A percentile compares a stretch with the other conserved stretches of the same genome.
Conservation (phyloP, 345 rosid species). For the Linum trigynum region DNA sequence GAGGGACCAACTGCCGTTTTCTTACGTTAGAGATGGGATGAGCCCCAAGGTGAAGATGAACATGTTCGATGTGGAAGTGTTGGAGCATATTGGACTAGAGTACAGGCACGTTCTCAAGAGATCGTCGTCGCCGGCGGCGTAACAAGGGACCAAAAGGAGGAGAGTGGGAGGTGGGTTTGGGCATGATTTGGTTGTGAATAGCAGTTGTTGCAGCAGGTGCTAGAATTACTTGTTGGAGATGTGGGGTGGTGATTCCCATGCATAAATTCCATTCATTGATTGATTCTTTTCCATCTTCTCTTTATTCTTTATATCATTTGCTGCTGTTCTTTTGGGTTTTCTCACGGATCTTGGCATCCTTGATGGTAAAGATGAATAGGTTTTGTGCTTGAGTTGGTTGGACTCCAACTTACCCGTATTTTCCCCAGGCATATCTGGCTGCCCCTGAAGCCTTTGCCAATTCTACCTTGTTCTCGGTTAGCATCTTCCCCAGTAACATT, state of each 20-base stretch:
- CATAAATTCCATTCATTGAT: conserved; percentile 15
- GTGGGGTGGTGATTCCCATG: conserved; percentile 46
- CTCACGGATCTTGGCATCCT: too few relatives aligned
- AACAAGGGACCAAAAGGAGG: conserved; percentile 15
- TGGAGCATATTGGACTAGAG: conserved; percentile 59
- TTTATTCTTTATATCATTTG: too few relatives aligned
- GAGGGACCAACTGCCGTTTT: conserved; percentile 72
- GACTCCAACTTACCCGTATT: too few relatives aligned
- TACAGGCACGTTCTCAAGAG: conserved; percentile 53
- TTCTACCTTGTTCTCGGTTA: too few relatives aligned
- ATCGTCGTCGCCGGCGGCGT: conserved; percentile 15
- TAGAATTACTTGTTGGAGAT: conserved; percentile 41
- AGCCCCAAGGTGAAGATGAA: conserved; percentile 48
- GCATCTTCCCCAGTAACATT: too few relatives aligned
- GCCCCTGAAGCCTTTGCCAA: too few relatives aligned
- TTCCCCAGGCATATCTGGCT: too few relatives aligned
- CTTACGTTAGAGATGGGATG: conserved; percentile 58
- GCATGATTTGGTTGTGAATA: conserved; percentile 23
- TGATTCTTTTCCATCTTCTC: neutral
- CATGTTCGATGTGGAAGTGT: conserved; percentile 75
- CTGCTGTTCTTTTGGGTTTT: too few relatives aligned
- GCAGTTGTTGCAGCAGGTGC: conserved; percentile 40
- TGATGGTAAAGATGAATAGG: too few relatives aligned
- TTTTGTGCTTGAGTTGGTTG: too few relatives aligned
- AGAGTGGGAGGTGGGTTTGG: neutral